Conservation (phyloP, 495 filamentous ascomycete genomes). For the Talaromyces nanjingensis region DNA sequence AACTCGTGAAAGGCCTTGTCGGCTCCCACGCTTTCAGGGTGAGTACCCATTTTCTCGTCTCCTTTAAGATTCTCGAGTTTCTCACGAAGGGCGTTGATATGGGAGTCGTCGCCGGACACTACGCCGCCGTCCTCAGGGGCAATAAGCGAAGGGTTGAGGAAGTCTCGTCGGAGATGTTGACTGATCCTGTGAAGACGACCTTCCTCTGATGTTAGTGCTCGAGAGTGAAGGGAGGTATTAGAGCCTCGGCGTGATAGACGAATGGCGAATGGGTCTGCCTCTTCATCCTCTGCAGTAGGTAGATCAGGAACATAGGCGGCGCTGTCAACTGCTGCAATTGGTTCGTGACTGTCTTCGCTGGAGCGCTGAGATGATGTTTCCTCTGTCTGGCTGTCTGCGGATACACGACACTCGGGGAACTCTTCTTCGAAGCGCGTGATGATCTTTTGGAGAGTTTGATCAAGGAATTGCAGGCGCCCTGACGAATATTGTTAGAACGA, state of each 20-base stretch:
- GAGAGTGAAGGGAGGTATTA: conserved; percentile 71
- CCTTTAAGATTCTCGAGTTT: conserved; percentile 59
- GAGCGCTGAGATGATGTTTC: conserved; percentile 21
- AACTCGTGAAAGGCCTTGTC: conserved; percentile 56
- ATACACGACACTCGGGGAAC: conserved; percentile 78
- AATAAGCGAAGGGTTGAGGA: conserved; percentile 42
- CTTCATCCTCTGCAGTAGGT: conserved; percentile 39
- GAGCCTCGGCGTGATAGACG: conserved; percentile 64
- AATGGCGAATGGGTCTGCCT: conserved; percentile 38
- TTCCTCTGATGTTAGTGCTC: conserved; percentile 79
- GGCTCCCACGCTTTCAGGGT: conserved; percentile 47
- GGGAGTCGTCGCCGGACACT: conserved; percentile 46
- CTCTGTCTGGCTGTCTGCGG: conserved; percentile 11
- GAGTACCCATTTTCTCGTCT: conserved; percentile 46
- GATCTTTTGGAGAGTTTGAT: conserved; percentile 80
- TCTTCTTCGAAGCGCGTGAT: conserved; percentile 94
- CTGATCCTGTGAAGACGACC: conserved; percentile 79
- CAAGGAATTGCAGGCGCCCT: conserved; percentile 84
- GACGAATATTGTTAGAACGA: conserved; percentile 15
- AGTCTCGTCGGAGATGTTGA: conserved; percentile 69
- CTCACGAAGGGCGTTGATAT: conserved; percentile 49
- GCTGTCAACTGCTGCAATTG: conserved; percentile 29
- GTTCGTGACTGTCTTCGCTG: conserved; percentile 27
- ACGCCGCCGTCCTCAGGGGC: conserved; percentile 25
- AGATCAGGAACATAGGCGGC: conserved; percentile 27